Conservation (phyloP, 2,329 filamentous ascomycete genomes). For the Fusarium begoniae region DNA sequence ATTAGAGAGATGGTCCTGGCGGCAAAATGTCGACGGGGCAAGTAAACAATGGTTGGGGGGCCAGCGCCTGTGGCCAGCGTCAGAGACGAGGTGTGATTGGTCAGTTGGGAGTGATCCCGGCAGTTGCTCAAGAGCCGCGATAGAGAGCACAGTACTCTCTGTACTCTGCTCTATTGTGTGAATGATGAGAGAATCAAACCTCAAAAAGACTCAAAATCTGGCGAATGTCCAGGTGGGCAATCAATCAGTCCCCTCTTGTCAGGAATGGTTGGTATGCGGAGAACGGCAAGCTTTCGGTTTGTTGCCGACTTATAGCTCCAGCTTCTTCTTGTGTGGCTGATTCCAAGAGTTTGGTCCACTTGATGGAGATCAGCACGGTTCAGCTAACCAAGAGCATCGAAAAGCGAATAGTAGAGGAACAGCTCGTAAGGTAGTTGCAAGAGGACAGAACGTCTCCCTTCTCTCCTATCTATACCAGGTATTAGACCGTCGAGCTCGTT, state of each 20-base stretch:
- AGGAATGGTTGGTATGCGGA: not conserved
- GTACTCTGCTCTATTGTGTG: not conserved
- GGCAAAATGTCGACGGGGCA: constrained; percentile 10
- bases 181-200: not conserved
- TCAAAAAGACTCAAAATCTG: not conserved
- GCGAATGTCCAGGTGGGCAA: not conserved
- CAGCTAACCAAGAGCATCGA: not conserved
- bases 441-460: not conserved
- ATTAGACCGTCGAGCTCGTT: not conserved
- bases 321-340: constrained; percentile 20
- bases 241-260: not conserved
- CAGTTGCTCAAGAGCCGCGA: not conserved
- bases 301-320: constrained; percentile 12
- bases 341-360: constrained; percentile 19
- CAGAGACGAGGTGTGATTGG: constrained; percentile 14
- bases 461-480: not conserved
- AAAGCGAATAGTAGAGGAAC: not conserved
- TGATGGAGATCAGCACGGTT: constrained; percentile 26
- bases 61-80: constrained; percentile 26
- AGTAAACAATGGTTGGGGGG: constrained; percentile 33
- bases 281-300: constrained; percentile 3
- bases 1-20: not conserved
- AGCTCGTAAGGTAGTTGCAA: not conserved
- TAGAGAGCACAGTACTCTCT: not conserved
- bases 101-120: constrained; percentile 9